phyloP scores from a whole-genome alignment of 2,329 filamentous ascomycete genomes.

The Ceratocystis albifundus region DNA sequence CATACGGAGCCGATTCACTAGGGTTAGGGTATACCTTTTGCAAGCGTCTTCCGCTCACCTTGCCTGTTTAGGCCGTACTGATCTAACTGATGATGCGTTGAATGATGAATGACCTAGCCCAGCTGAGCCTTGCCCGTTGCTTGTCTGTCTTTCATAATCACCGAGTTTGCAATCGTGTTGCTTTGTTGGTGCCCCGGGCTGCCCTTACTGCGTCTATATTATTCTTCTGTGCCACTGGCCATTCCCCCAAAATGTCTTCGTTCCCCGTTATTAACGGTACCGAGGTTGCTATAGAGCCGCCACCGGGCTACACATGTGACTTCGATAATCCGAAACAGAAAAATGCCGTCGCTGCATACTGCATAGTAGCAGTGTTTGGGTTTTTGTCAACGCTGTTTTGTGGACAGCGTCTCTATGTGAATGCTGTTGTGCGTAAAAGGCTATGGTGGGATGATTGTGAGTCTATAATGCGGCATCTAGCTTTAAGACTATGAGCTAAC shows the following conservation, averaged over 20 bases:
- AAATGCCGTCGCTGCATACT: not conserved
- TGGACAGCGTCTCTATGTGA: constrained; percentile 1
- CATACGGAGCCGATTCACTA: no score
- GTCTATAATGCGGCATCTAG: not conserved
- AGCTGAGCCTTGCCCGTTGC: not conserved
- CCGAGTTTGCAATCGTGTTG: not conserved
- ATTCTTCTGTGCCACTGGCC: not conserved
- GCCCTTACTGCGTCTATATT: not conserved
- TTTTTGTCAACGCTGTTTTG: not conserved
- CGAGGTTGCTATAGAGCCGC: not conserved
- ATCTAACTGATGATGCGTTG: not conserved
- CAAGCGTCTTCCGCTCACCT: not conserved
- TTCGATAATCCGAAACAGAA: not conserved
- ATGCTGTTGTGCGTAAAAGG: not conserved
- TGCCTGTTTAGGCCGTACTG: not conserved
- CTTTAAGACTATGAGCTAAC: not conserved
- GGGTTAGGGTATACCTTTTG: no score
- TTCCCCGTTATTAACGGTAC: constrained; percentile 6
- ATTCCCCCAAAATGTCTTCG: not conserved
- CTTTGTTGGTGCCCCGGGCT: not conserved
- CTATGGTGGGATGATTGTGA: constrained; percentile 5
- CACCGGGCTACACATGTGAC: not conserved
- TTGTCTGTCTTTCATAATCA: not conserved
- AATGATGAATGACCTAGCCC: no score
- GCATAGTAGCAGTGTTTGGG: not conserved